These are phyloP conservation scores for Cystobasidiopsis lactophilus DNA, from an alignment of 768 basidiomycete species.

Conservation along the genomic window DNA sequence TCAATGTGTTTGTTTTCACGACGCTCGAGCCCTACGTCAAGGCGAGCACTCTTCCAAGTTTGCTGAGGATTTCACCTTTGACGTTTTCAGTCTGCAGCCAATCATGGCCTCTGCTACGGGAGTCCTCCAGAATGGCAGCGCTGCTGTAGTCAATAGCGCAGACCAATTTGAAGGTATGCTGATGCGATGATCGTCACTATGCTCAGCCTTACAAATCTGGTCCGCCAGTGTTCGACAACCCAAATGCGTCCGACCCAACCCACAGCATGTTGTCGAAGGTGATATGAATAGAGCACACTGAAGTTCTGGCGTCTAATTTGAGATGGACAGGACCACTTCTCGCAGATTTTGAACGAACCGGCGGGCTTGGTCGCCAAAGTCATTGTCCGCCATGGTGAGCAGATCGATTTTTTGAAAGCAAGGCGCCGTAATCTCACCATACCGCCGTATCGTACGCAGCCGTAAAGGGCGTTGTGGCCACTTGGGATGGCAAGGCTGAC, in stretches of 20 bases:
- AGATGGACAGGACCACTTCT: slow-evolving; percentile 7
- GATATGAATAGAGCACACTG: slow-evolving; percentile 24
- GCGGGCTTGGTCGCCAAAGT: slow-evolving; percentile 26
- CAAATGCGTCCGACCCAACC: slow-evolving; percentile 33
- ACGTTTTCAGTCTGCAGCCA: background rate
- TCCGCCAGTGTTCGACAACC: slow-evolving; percentile 69
- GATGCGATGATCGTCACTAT: too few species aligned
- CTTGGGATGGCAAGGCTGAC: slow-evolving; percentile 35
- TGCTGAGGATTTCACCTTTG: background rate
- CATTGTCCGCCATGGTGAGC: slow-evolving; percentile 25
- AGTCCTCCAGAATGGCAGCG: slow-evolving; percentile 41
- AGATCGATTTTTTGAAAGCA: too few species aligned
- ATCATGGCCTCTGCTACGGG: slow-evolving; percentile 46
- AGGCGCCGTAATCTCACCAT: too few species aligned
- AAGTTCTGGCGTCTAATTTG: background rate
- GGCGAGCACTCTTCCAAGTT: slow-evolving; percentile 24
- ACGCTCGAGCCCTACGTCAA: slow-evolving; percentile 70
- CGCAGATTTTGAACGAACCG: slow-evolving; percentile 12
- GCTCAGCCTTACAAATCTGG: too few species aligned
- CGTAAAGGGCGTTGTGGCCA: slow-evolving; percentile 26
- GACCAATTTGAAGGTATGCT: slow-evolving; percentile 16
- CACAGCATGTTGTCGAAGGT: slow-evolving; percentile 8
- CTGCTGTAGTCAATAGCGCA: slow-evolving; percentile 32
- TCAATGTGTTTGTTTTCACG: slow-evolving; percentile 54
- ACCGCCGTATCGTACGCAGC: too few species aligned